Base-by-base conservation (phyloP, 2,329 filamentous ascomycete species). In the Cladosporium sp. region DNA sequence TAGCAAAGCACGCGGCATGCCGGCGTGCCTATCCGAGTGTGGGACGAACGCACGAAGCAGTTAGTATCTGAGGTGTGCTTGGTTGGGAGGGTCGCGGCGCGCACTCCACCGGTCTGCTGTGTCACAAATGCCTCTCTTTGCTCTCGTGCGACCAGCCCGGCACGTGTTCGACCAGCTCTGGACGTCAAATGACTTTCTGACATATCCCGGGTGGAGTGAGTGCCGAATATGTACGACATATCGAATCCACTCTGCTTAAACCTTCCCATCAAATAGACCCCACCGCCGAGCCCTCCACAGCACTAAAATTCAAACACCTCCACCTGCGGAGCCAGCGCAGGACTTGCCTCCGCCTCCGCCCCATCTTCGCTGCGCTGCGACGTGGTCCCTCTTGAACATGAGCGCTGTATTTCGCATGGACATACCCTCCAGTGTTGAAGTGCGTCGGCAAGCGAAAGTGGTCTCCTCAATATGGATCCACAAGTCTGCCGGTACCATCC, bases 181-280 rank as follows among this genome's bases (percentile, higher is more conserved):
- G 19, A 25, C 45, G 19, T 48, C 45, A 48, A n/a, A 34, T 48
- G 45, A 48, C 45, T 35, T 17, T 17, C 15, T 1, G 22, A 15
- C 22, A 32, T 36, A 36, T 20, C 13, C 47, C 45, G 45, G 45
- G 25, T 48, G 47, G 47, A 24, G 32, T 19, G 34, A 50, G 32
- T 50, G 47, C 47, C 47, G 47, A 32, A 45, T 42, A 42, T 53
- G 50, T 34, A 53, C 37, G 37, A 55, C 40, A 55, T 55, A 47
- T 17, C 28, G n/a, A 55, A 55, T 55, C 52, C 52, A 55, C 52
- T 25, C 37, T 37, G 10, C 32, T n/a, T n/a, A n/a, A n/a, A n/a
- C n/a, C n/a, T n/a, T n/a, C n/a, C n/a, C n/a, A n/a, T n/a, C n/a
- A n/a, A n/a, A n/a, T n/a, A n/a, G n/a, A n/a, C 8, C 28, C 28